Conservation (phyloP, 371 early-diverging fungal genomes). For the Catenaria anguillulae region DNA sequence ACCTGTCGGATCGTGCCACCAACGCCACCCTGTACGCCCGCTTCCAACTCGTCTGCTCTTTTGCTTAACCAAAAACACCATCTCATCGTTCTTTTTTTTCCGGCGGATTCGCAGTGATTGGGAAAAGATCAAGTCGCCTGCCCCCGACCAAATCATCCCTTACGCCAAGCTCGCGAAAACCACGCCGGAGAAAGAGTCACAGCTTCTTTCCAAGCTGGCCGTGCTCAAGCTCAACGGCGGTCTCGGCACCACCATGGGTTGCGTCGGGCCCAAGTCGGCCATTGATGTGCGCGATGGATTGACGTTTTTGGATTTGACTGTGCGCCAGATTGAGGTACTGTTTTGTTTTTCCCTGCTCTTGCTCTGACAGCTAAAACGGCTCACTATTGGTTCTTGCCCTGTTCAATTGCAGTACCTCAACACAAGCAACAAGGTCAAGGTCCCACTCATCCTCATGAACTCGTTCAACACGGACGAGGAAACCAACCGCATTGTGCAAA, state of each 20-base stretch:
- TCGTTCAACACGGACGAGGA: conserved; percentile 98
- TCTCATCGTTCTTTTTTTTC: too few relatives aligned
- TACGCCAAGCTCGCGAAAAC: conserved; percentile 42
- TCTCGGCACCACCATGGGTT: conserved; percentile 99
- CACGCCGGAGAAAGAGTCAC: conserved; percentile 28
- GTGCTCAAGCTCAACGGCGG: conserved; percentile 99
- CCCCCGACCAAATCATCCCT: conserved; percentile 62
- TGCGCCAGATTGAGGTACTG: conserved; percentile 90
- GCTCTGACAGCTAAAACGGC: too few relatives aligned
- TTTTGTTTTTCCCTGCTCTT: neutral
- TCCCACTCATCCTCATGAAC: conserved; percentile 99
- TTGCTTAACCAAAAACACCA: too few relatives aligned
- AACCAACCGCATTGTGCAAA: conserved; percentile 91
- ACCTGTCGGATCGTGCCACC: conserved; percentile 53
- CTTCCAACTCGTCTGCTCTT: too few relatives aligned
- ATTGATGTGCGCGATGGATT: conserved; percentile 97
- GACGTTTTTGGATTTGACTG: conserved; percentile 97
- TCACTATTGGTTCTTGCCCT: too few relatives aligned
- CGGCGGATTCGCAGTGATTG: too few relatives aligned
- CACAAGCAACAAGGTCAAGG: conserved; percentile 67
- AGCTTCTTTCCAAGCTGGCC: conserved; percentile 74
- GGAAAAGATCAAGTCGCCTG: conserved; percentile 83
- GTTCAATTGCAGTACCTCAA: conserved; percentile 70
- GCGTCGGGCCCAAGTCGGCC: conserved; percentile 98
- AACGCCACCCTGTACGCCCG: conserved; percentile 17